Percentiles rank a stretch among this genome's conserved stretches.
Evolutionary conservation across 176 grass and related monocot genomes (phyloP).

Genomic region (Phoenix dactylifera): DNA sequence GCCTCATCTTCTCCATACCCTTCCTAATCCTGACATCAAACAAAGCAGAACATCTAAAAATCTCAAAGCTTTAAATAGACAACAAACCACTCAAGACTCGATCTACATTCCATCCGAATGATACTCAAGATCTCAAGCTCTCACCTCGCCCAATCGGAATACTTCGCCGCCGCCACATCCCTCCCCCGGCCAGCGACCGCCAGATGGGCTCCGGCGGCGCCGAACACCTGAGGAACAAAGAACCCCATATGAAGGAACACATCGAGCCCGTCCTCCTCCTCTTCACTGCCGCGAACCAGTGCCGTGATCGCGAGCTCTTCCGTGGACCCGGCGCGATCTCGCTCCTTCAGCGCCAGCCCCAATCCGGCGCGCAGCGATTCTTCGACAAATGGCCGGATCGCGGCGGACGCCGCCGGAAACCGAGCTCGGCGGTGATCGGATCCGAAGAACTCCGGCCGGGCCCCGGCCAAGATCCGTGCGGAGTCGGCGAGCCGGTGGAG

Average conservation of each 20-base stretch:
- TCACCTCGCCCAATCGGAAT: conserved; percentile 61
- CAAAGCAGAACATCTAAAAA: background rate
- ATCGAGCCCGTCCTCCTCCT: conserved; percentile 17
- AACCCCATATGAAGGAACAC: conserved; percentile 52
- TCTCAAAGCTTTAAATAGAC: background rate
- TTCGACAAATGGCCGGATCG: conserved; percentile 15
- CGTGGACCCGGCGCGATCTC: background rate
- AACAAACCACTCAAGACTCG: background rate
- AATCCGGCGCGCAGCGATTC: conserved; percentile 36
- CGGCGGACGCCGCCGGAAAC: background rate
- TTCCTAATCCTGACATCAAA: conserved; percentile 48
- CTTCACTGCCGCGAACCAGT: conserved; percentile 27
- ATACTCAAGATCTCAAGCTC: background rate
- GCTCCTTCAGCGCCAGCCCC: conserved; percentile 23
- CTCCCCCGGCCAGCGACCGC: conserved; percentile 55
- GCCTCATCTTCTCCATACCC: conserved; percentile 79
- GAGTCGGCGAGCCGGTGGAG: conserved; percentile 58
- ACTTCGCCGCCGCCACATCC: conserved; percentile 51
- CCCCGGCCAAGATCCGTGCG: conserved; percentile 28
- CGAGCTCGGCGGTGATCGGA: background rate
- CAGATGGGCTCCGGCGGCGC: conserved; percentile 36
- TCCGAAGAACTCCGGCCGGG: conserved; percentile 44
- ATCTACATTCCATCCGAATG: no score
- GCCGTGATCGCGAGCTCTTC: conserved; percentile 55
- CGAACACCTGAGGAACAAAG: conserved; percentile 47